Percentiles rank a stretch among this genome's conserved stretches.
Conservation (phyloP, 139 green algal genomes). For the Volvox reticuliferus region DNA sequence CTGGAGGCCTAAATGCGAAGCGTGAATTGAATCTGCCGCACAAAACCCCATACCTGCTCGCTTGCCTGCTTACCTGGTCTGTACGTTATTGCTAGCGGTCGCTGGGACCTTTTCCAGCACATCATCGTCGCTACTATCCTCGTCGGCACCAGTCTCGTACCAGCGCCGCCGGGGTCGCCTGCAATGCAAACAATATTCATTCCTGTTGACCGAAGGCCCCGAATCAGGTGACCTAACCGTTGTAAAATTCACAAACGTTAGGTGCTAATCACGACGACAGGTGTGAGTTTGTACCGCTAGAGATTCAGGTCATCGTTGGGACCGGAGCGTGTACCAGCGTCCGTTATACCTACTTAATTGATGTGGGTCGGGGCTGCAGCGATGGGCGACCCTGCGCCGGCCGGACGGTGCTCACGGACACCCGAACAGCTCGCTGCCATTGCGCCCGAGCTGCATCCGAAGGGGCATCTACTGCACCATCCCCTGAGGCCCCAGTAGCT, state of each 20-base stretch:
- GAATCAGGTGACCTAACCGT: too few relatives aligned
- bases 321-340: neutral
- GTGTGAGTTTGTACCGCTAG: too few relatives aligned
- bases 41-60: too few relatives aligned
- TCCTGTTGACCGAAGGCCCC: too few relatives aligned
- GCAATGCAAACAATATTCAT: neutral
- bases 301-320: neutral
- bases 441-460: neutral
- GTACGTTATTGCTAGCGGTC: neutral
- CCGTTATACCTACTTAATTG: neutral
- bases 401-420: slow-evolving; percentile 25
- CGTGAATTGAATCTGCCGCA: too few relatives aligned
- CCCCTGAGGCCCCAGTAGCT: too few relatives aligned
- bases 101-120: neutral
- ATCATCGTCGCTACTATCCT: slow-evolving; percentile 10
- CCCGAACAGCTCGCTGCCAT: slow-evolving; percentile 37
- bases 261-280: too few relatives aligned
- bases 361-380: neutral
- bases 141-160: slow-evolving; percentile 16
- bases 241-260: too few relatives aligned
- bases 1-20: too few relatives aligned
- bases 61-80: neutral
- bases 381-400: neutral
- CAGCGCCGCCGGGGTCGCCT: slow-evolving; percentile 14
- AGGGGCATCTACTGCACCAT: neutral